Evolutionary conservation across 2,329 filamentous ascomycete species (phyloP).

Genomic region (Botrytis paeoniae): DNA sequence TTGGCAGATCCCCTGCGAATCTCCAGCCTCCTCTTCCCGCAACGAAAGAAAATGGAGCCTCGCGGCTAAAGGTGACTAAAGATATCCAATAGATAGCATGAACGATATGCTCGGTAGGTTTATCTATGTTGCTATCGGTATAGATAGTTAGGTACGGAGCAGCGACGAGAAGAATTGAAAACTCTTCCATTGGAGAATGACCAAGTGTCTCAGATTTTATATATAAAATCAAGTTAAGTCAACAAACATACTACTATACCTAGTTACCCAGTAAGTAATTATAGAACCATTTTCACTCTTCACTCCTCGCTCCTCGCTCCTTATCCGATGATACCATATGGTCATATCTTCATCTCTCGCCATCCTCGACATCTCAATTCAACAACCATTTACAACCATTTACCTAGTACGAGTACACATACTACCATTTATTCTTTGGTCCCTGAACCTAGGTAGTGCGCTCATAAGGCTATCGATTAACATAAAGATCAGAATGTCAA

Average conservation of each 20-base stretch:
- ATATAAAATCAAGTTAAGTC: not conserved
- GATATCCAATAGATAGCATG: slow-evolving; percentile 5
- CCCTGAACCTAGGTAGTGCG: slow-evolving; percentile 1
- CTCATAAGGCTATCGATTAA: not conserved
- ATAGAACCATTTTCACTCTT: not conserved
- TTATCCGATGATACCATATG: not conserved
- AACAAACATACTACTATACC: not conserved
- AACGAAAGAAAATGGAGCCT: slow-evolving; percentile 10
- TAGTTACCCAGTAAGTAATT: not conserved
- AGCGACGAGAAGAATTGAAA: not conserved
- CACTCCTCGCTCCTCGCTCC: not conserved
- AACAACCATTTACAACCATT: not conserved
- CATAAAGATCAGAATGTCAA: not conserved
- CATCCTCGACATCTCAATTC: not conserved
- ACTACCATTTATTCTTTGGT: not conserved
- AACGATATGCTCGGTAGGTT: not conserved
- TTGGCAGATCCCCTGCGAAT: slow-evolving; percentile 9
- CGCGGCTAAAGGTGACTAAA: slow-evolving; percentile 8
- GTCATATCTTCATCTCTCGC: not conserved
- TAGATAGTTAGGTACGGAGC: not conserved
- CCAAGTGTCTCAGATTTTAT: slow-evolving; percentile 2
- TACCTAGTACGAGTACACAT: not conserved
- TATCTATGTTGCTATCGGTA: not conserved
- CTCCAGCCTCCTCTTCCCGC: slow-evolving; percentile 11
- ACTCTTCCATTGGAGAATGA: slow-evolving; percentile 2